Evolutionary conservation across 805 yeast species (phyloP).

Genomic region (Candida multigemmis): DNA sequence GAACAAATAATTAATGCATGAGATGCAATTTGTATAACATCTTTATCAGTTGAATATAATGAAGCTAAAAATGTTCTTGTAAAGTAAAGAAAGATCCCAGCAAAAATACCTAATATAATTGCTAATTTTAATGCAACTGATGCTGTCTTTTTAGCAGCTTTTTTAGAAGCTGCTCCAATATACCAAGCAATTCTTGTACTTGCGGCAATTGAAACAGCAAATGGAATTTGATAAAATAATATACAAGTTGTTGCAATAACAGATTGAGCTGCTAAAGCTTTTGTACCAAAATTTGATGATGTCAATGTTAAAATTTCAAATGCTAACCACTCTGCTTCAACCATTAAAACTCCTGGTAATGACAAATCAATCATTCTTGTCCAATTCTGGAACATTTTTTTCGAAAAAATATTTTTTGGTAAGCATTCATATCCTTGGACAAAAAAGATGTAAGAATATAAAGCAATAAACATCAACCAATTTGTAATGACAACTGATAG

Average conservation of each 20-base stretch:
- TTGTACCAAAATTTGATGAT: slow-evolving; percentile 61
- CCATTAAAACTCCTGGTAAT: slow-evolving; percentile 69
- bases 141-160: slow-evolving; percentile 26
- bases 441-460: slow-evolving; percentile 37
- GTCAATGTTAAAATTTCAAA: slow-evolving; percentile 66
- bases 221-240: slow-evolving; percentile 63
- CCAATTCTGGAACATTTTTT: slow-evolving; percentile 44
- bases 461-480: slow-evolving; percentile 57
- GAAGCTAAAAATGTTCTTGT: slow-evolving; percentile 30
- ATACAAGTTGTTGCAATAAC: slow-evolving; percentile 63
- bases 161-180: slow-evolving; percentile 53
- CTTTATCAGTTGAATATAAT: slow-evolving; percentile 30
- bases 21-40: slow-evolving; percentile 27
- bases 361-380: slow-evolving; percentile 53
- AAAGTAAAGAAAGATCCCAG: slow-evolving; percentile 25
- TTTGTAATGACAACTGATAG: slow-evolving; percentile 63
- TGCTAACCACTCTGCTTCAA: slow-evolving; percentile 71
- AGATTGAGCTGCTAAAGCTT: slow-evolving; percentile 64
- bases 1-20: slow-evolving; percentile 38
- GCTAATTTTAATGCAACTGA: slow-evolving; percentile 27
- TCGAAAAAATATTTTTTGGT: slow-evolving; percentile 19
- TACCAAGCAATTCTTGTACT: slow-evolving; percentile 73
- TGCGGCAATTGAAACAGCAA: slow-evolving; percentile 67
- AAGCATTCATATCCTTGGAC: slow-evolving; percentile 39
- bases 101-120: slow-evolving; percentile 22